Conservation (phyloP, 345 rosid genomes). For the Brassica rapa region DNA sequence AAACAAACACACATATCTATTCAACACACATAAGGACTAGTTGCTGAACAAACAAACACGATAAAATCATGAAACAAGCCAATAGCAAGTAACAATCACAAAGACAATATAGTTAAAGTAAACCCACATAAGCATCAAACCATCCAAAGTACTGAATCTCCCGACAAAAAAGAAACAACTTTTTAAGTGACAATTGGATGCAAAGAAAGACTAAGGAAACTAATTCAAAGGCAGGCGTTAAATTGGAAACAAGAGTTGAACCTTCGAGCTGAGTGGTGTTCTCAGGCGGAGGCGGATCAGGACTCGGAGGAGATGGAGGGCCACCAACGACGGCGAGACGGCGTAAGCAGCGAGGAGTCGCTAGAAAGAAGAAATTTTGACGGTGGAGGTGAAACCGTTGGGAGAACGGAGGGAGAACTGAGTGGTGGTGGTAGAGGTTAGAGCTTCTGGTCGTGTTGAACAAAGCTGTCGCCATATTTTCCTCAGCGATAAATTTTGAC, state of each 20-base stretch:
- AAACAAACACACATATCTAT: background rate
- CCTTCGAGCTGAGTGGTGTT: constrained; percentile 46
- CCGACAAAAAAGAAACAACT: background rate
- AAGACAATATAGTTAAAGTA: background rate
- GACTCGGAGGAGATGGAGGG: constrained; percentile 47
- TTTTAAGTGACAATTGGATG: background rate
- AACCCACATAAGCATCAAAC: constrained; percentile 6
- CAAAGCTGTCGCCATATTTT: background rate
- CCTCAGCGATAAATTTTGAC: constrained; percentile 6
- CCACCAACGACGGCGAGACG: constrained; percentile 42
- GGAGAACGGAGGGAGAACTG: background rate
- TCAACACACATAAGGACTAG: background rate
- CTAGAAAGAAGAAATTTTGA: constrained; percentile 18
- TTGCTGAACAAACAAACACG: background rate
- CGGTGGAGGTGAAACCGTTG: constrained; percentile 21
- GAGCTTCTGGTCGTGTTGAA: background rate
- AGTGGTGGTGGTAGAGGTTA: constrained; percentile 4
- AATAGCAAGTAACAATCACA: background rate
- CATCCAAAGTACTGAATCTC: background rate
- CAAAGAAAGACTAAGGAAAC: background rate
- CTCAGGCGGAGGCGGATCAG: constrained; percentile 50
- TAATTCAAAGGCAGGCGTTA: background rate
- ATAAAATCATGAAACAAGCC: background rate
- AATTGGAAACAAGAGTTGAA: constrained; percentile 24
- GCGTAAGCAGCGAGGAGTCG: constrained; percentile 17